Percentiles rank a stretch among this genome's conserved stretches.
These are phyloP conservation scores for Calvatia gigantea DNA, from an alignment of 768 basidiomycete species.

Conservation along the genomic window DNA sequence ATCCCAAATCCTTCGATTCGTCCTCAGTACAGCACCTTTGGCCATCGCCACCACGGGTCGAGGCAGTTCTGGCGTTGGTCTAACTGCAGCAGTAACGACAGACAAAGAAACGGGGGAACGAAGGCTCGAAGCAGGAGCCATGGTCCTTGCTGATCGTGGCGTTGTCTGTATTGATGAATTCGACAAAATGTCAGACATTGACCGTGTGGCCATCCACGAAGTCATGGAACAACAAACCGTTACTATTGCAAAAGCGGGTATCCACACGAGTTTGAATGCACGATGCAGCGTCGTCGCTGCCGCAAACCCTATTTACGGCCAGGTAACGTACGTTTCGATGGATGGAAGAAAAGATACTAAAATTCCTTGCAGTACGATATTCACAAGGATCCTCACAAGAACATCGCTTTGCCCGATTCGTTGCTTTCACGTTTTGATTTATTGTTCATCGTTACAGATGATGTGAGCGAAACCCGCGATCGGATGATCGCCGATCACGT, in stretches of 20 bases:
- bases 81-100: conserved; percentile 97
- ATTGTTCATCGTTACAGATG: conserved; percentile 96
- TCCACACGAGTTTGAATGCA: conserved; percentile 97
- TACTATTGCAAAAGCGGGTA: conserved; percentile 98
- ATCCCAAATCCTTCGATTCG: conserved; percentile 92
- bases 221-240: conserved; percentile 99
- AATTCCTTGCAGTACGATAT: conserved; percentile 78
- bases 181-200: conserved; percentile 99
- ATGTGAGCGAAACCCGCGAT: conserved; percentile 93
- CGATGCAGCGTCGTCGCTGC: conserved; percentile 97
- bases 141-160: conserved; percentile 98
- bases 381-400: conserved; percentile 98
- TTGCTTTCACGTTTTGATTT: conserved; percentile 98
- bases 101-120: conserved; percentile 98
- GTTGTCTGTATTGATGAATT: conserved; percentile 99
- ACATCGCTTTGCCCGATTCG: conserved; percentile 97
- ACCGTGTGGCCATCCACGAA: conserved; percentile 99
- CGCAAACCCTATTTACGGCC: conserved; percentile 98
- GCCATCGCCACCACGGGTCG: conserved; percentile 98
- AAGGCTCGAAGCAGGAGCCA: conserved; percentile 95
- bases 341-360: background rate
- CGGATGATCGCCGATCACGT: conserved; percentile 97
- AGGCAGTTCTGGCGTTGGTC: conserved; percentile 97
- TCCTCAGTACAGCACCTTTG: conserved; percentile 91
- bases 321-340: conserved; percentile 44